These are phyloP conservation scores for Jackrogersella multiformis DNA, from an alignment of 495 filamentous ascomycete genomes.

Conservation along the genomic window DNA sequence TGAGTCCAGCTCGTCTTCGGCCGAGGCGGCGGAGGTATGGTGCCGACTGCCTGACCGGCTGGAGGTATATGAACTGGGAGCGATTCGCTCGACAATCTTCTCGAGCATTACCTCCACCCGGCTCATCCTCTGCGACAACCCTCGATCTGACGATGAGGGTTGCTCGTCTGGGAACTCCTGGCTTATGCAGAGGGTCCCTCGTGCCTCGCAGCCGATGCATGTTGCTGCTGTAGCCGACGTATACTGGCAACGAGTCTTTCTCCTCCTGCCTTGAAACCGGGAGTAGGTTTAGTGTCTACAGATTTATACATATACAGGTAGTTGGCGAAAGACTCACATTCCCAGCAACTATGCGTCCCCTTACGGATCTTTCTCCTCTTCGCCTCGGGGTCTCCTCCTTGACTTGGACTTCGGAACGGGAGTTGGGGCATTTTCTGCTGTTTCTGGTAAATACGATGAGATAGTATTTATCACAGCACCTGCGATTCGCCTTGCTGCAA, in stretches of 20 bases:
- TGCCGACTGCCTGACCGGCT: constrained; percentile 29
- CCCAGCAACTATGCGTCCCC: constrained; percentile 65
- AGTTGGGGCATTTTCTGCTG: constrained; percentile 22
- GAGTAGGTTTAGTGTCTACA: constrained; percentile 7
- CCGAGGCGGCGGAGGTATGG: constrained; percentile 46
- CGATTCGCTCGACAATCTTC: constrained; percentile 53
- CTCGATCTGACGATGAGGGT: constrained; percentile 46
- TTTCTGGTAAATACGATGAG: neutral
- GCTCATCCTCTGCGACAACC: constrained; percentile 56
- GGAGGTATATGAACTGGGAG: constrained; percentile 46
- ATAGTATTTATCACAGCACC: neutral
- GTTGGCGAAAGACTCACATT: constrained; percentile 54
- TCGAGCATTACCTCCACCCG: constrained; percentile 59
- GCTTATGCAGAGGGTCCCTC: constrained; percentile 58
- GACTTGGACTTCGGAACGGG: constrained; percentile 11
- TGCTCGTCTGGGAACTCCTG: constrained; percentile 60
- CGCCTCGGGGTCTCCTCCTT: constrained; percentile 14
- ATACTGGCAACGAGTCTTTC: constrained; percentile 59
- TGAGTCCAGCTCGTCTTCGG: constrained; percentile 42
- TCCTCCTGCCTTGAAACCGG: constrained; percentile 50
- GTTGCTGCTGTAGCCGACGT: constrained; percentile 48
- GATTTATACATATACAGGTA: constrained; percentile 1
- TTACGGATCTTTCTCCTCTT: constrained; percentile 62
- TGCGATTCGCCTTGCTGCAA: neutral
- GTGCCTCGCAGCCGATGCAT: constrained; percentile 58